These are phyloP conservation scores for Saccharomyces hybrid DNA, from an alignment of 1,139 yeast species.

Conservation along the genomic window DNA sequence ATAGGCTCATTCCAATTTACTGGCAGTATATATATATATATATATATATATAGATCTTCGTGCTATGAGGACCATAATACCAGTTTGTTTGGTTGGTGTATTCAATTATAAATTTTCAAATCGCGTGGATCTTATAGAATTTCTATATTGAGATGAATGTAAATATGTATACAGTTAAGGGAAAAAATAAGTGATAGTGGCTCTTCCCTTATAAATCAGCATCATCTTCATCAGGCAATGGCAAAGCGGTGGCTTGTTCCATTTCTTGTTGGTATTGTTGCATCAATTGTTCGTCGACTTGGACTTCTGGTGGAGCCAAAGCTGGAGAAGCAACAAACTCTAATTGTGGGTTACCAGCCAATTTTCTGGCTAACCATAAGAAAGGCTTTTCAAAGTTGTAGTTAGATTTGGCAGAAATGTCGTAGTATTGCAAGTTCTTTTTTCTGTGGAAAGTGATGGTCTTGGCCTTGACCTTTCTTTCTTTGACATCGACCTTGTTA, in stretches of 20 bases:
- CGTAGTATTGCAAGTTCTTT: slow-evolving; percentile 99
- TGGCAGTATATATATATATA: neutral
- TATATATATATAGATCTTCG: neutral
- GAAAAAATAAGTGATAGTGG: slow-evolving; percentile 3
- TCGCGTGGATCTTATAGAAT: neutral
- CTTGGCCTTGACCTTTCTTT: slow-evolving; percentile 99
- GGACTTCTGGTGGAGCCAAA: slow-evolving; percentile 98
- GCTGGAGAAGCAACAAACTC: slow-evolving; percentile 99
- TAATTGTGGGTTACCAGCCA: slow-evolving; percentile 95
- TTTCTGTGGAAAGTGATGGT: slow-evolving; percentile 99
- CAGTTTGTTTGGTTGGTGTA: neutral
- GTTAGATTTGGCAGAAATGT: slow-evolving; percentile 98
- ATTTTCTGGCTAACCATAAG: slow-evolving; percentile 99
- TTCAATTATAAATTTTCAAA: neutral
- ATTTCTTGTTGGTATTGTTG: slow-evolving; percentile 97
- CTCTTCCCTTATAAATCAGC: slow-evolving; percentile 69
- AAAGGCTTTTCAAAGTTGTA: slow-evolving; percentile 99
- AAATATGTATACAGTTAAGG: slow-evolving; percentile 3
- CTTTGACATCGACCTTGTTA: slow-evolving; percentile 99
- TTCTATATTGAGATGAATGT: slow-evolving; percentile 3
- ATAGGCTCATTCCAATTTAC: neutral
- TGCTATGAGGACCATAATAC: neutral
- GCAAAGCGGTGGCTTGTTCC: slow-evolving; percentile 98
- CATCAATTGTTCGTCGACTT: slow-evolving; percentile 93
- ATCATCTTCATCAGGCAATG: slow-evolving; percentile 99